phyloP scores from a whole-genome alignment of 2,329 filamentous ascomycete genomes.

The Calonectria pauciramosa region DNA sequence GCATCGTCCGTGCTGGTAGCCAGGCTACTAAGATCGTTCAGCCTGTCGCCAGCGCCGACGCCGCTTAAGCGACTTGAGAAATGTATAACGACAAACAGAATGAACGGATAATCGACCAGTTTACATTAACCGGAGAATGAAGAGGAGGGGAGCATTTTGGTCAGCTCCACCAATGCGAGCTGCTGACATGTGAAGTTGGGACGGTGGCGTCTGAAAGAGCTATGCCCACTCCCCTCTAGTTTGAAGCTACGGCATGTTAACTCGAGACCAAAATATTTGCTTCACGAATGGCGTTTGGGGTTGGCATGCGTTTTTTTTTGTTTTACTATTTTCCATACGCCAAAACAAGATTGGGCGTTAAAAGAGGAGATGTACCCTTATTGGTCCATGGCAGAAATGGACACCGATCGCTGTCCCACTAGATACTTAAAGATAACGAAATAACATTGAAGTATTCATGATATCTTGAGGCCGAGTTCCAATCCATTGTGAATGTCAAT shows the following conservation, averaged over 20 bases:
- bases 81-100: constrained; percentile 34
- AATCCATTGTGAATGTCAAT: not conserved
- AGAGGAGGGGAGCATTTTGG: constrained; percentile 23
- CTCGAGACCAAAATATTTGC: constrained; percentile 40
- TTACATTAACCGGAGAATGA: constrained; percentile 27
- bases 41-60: constrained; percentile 86
- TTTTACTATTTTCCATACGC: constrained; percentile 34
- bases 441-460: constrained; percentile 27
- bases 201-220: not conserved
- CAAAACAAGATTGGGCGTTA: constrained; percentile 31
- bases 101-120: constrained; percentile 37
- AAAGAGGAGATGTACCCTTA: constrained; percentile 25
- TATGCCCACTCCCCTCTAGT: constrained; percentile 16
- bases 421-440: constrained; percentile 33
- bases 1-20: constrained; percentile 86
- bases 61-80: constrained; percentile 67
- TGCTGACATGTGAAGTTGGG: constrained; percentile 22
- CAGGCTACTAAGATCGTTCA: constrained; percentile 88
- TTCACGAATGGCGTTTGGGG: constrained; percentile 44
- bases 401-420: not conserved
- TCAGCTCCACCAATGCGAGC: constrained; percentile 10
- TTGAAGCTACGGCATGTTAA: constrained; percentile 33
- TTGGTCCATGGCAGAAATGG: constrained; percentile 9
- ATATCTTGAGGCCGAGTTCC: not conserved
- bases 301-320: constrained; percentile 32